Conservation (phyloP, 208 protist genomes). For the Trypanosoma brucei region DNA sequence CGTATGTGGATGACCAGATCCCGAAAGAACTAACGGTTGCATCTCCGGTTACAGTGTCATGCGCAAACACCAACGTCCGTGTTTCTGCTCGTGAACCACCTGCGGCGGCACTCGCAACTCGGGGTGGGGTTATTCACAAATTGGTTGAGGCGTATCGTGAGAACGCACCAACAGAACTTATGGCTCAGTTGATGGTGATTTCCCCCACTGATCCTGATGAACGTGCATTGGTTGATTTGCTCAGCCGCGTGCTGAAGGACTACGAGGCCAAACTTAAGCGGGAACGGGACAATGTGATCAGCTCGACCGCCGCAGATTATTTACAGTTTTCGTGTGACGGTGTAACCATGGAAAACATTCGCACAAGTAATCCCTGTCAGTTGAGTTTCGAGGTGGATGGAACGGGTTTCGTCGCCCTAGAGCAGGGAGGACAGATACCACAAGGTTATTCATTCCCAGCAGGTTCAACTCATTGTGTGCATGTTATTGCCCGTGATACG, state of each 20-base stretch:
- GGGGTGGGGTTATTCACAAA: conserved; percentile 13
- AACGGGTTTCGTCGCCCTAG: conserved; percentile 36
- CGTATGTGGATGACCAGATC: conserved; percentile 6
- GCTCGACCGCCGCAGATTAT: conserved; percentile 17
- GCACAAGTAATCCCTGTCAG: conserved; percentile 44
- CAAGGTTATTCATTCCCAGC: conserved; percentile 25
- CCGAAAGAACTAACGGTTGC: conserved; percentile 1
- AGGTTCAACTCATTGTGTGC: conserved; percentile 46
- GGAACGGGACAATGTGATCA: background rate
- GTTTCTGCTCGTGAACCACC: background rate
- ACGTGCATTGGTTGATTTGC: conserved; percentile 15
- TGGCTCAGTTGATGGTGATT: conserved; percentile 14
- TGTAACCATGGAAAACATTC: conserved; percentile 61
- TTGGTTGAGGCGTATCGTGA: conserved; percentile 15
- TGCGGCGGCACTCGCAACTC: background rate
- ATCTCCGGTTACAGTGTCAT: background rate
- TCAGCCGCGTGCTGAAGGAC: conserved; percentile 16
- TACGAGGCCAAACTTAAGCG: conserved; percentile 13
- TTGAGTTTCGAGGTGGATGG: conserved; percentile 52
- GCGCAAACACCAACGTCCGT: conserved; percentile 8
- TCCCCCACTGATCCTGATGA: conserved; percentile 20
- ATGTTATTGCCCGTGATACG: conserved; percentile 52
- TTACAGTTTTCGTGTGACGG: conserved; percentile 61
- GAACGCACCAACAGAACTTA: conserved; percentile 7
- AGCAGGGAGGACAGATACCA: conserved; percentile 66